Evolutionary conservation across 2,329 filamentous ascomycete species (phyloP).

Genomic region (Sporothrix sp.): DNA sequence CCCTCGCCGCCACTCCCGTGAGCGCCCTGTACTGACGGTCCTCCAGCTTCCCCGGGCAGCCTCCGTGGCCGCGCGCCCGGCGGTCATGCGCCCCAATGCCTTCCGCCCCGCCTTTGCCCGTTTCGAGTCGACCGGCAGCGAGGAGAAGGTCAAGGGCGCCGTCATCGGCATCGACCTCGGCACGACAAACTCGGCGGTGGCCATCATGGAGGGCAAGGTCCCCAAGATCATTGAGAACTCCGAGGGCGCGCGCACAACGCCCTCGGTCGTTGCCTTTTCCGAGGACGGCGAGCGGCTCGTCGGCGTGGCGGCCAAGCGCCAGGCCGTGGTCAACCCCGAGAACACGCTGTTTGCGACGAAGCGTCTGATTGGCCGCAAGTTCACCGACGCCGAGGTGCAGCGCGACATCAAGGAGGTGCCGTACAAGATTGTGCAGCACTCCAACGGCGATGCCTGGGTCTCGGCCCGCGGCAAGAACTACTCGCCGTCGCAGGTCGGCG

Average conservation of each 20-base stretch:
- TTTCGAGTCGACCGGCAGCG: slow-evolving; percentile 57
- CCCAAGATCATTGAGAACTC: slow-evolving; percentile 97
- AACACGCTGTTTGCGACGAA: slow-evolving; percentile 98
- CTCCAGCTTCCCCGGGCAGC: slow-evolving; percentile 66
- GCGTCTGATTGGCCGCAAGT: slow-evolving; percentile 97
- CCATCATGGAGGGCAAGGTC: slow-evolving; percentile 92
- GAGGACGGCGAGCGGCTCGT: slow-evolving; percentile 93
- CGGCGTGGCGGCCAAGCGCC: slow-evolving; percentile 94
- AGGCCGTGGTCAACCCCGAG: slow-evolving; percentile 96
- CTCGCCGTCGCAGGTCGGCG: slow-evolving; percentile 96
- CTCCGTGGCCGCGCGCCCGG: slow-evolving; percentile 57
- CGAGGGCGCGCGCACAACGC: slow-evolving; percentile 84
- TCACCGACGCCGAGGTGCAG: slow-evolving; percentile 86
- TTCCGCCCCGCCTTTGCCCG: slow-evolving; percentile 64
- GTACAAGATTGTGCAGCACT: slow-evolving; percentile 97
- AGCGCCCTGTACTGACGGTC: neutral
- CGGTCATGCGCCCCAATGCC: slow-evolving; percentile 55
- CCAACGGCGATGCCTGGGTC: slow-evolving; percentile 94
- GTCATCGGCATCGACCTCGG: slow-evolving; percentile 98
- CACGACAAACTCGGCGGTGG: slow-evolving; percentile 96
- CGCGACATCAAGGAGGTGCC: slow-evolving; percentile 95
- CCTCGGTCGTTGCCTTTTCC: slow-evolving; percentile 90
- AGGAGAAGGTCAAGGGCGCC: slow-evolving; percentile 82
- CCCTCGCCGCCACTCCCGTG: neutral
- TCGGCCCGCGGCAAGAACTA: slow-evolving; percentile 89